Conservation (phyloP, 495 filamentous ascomycete genomes). For the Aspergillus nidulans region DNA sequence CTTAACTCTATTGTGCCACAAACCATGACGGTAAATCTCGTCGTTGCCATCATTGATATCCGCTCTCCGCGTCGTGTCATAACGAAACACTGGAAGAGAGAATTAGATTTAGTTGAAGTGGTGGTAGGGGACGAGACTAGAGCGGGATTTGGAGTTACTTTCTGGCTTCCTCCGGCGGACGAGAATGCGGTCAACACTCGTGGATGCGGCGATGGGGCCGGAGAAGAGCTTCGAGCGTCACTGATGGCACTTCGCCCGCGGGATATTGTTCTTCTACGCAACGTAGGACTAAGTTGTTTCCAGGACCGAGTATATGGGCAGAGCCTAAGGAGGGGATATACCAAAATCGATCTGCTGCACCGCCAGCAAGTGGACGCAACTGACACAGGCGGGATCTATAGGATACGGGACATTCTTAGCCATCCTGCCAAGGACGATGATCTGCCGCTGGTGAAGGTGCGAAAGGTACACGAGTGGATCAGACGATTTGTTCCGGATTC, state of each 20-base stretch:
- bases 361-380: slow-evolving; percentile 36
- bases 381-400: slow-evolving; percentile 38
- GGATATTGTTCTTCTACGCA: slow-evolving; percentile 72
- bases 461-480: slow-evolving; percentile 70
- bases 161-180: slow-evolving; percentile 60
- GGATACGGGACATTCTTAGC: slow-evolving; percentile 16
- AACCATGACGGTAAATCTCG: slow-evolving; percentile 72
- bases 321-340: slow-evolving; percentile 63
- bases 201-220: slow-evolving; percentile 19
- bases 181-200: slow-evolving; percentile 16
- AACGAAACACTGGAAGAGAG: slow-evolving; percentile 43
- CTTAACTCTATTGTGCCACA: slow-evolving; percentile 67
- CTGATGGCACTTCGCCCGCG: slow-evolving; percentile 54
- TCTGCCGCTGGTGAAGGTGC: slow-evolving; percentile 57
- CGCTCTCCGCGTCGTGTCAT: slow-evolving; percentile 58
- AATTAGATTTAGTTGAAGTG: slow-evolving; percentile 65
- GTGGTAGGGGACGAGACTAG: slow-evolving; percentile 83
- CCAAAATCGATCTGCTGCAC: slow-evolving; percentile 66
- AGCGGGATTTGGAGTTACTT: slow-evolving; percentile 74
- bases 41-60: slow-evolving; percentile 73
- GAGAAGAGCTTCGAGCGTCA: slow-evolving; percentile 34
- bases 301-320: slow-evolving; percentile 72
- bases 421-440: slow-evolving; percentile 31
- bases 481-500: slow-evolving; percentile 53
- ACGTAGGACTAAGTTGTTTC: slow-evolving; percentile 72